Conservation (phyloP, 495 filamentous ascomycete genomes). For the Aspergillus wentii region DNA sequence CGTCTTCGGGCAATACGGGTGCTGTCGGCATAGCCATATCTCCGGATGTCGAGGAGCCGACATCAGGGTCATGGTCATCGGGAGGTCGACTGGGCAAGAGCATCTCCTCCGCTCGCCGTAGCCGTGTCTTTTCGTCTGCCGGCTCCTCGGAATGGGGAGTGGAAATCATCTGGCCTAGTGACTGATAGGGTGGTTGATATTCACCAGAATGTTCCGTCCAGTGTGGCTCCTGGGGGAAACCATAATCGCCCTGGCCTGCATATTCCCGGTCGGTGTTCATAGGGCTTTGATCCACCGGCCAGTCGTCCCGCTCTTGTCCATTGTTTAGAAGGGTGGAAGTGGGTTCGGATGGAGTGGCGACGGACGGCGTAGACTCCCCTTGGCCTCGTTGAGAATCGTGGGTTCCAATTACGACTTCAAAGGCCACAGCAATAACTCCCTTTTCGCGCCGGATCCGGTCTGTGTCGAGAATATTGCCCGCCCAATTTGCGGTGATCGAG, state of each 20-base stretch:
- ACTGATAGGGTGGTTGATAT: constrained; percentile 15
- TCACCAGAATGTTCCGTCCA: constrained; percentile 28
- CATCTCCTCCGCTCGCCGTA: constrained; percentile 61
- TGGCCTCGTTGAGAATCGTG: constrained; percentile 65
- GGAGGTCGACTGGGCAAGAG: constrained; percentile 69
- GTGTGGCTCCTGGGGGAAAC: constrained; percentile 24
- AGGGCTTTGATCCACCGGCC: constrained; percentile 22
- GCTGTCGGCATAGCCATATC: constrained; percentile 24
- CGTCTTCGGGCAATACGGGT: constrained; percentile 37
- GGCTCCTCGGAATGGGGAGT: constrained; percentile 53
- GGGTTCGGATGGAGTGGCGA: too few species aligned
- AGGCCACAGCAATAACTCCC: constrained; percentile 74
- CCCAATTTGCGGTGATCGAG: constrained; percentile 50
- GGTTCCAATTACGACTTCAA: constrained; percentile 87
- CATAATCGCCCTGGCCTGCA: constrained; percentile 30
- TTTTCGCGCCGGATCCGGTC: constrained; percentile 81
- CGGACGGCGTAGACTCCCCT: constrained; percentile 39
- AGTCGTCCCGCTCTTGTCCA: too few species aligned
- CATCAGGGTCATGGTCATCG: constrained; percentile 34
- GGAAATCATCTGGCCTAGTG: constrained; percentile 33
- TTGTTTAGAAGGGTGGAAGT: too few species aligned
- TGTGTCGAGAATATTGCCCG: constrained; percentile 81
- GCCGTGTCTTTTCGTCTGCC: constrained; percentile 63
- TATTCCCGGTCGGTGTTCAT: constrained; percentile 23
- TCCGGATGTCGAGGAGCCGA: constrained; percentile 42